Conservation (phyloP, 176 grass and related monocot genomes). For the Neostapfia colusana region DNA sequence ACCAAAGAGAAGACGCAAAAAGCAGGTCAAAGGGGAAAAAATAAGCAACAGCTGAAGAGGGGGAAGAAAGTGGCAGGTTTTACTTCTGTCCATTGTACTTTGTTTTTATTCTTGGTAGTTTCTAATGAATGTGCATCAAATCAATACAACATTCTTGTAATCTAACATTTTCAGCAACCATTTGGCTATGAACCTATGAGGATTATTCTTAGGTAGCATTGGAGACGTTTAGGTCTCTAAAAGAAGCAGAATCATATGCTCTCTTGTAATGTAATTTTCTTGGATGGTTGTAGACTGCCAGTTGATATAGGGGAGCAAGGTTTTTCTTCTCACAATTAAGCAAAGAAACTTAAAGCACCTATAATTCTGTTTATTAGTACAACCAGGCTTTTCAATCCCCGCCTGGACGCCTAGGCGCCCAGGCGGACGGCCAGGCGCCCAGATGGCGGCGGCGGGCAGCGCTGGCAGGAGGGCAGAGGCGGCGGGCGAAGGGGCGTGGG, state of each 20-base stretch:
- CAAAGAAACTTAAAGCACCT: not conserved
- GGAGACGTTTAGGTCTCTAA: slow-evolving; percentile 7
- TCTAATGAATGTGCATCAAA: slow-evolving; percentile 27
- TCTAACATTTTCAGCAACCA: slow-evolving; percentile 9
- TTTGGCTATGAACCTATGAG: slow-evolving; percentile 24
- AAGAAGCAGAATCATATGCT: slow-evolving; percentile 11
- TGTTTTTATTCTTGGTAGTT: slow-evolving; percentile 10
- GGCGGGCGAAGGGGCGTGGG: too few relatives aligned
- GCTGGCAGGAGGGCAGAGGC: too few relatives aligned
- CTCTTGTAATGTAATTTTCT: slow-evolving; percentile 21
- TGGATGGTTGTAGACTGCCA: not conserved
- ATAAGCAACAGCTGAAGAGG: slow-evolving; percentile 42
- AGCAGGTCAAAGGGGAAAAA: slow-evolving; percentile 28
- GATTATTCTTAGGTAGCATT: slow-evolving; percentile 30
- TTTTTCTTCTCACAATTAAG: not conserved
- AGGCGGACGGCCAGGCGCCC: too few relatives aligned
- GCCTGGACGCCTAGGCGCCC: too few relatives aligned
- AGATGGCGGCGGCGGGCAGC: too few relatives aligned
- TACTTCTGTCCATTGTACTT: slow-evolving; percentile 32
- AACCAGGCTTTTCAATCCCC: too few relatives aligned
- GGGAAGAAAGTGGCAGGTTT: slow-evolving; percentile 52
- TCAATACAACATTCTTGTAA: slow-evolving; percentile 6
- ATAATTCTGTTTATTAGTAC: not conserved
- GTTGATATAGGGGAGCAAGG: not conserved
- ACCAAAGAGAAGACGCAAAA: slow-evolving; percentile 45